Conservation (phyloP, 805 yeast genomes). For the Candida alai region DNA sequence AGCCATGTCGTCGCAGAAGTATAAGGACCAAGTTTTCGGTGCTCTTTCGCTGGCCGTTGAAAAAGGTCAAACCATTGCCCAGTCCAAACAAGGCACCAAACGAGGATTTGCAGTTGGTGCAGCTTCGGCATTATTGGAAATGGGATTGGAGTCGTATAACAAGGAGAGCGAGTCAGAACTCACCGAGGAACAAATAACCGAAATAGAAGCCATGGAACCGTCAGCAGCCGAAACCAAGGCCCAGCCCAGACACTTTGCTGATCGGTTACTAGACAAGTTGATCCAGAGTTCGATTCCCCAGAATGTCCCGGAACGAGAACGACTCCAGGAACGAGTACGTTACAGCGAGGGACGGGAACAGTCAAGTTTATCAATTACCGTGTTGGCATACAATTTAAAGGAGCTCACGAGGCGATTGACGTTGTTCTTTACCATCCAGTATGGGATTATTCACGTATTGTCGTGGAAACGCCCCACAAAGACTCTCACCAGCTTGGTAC, state of each 20-base stretch:
- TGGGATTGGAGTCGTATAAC: slow-evolving; percentile 28
- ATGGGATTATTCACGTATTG: slow-evolving; percentile 53
- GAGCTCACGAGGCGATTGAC: slow-evolving; percentile 54
- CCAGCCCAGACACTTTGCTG: slow-evolving; percentile 47
- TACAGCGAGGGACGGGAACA: slow-evolving; percentile 12
- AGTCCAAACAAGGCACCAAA: slow-evolving; percentile 20
- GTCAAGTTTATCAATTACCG: slow-evolving; percentile 56
- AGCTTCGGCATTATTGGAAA: slow-evolving; percentile 31
- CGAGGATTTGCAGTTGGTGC: slow-evolving; percentile 36
- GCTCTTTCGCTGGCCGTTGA: slow-evolving; percentile 8
- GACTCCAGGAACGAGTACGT: slow-evolving; percentile 36
- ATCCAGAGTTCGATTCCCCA: slow-evolving; percentile 47
- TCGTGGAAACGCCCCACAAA: slow-evolving; percentile 76
- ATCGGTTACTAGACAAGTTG: slow-evolving; percentile 51
- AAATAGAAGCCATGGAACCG: slow-evolving; percentile 24
- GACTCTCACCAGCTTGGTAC: slow-evolving; percentile 56
- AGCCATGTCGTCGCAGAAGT: no score
- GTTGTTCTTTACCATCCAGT: slow-evolving; percentile 55
- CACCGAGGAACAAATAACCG: slow-evolving; percentile 26
- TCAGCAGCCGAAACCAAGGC: slow-evolving; percentile 23
- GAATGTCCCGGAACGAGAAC: slow-evolving; percentile 45
- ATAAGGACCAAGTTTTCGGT: slow-evolving; percentile 7
- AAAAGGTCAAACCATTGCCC: slow-evolving; percentile 13
- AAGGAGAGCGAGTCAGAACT: slow-evolving; percentile 8
- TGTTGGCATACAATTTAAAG: slow-evolving; percentile 55